Base-by-base conservation (phyloP, 306 rosid species). In the Pyrus betulifolia region DNA sequence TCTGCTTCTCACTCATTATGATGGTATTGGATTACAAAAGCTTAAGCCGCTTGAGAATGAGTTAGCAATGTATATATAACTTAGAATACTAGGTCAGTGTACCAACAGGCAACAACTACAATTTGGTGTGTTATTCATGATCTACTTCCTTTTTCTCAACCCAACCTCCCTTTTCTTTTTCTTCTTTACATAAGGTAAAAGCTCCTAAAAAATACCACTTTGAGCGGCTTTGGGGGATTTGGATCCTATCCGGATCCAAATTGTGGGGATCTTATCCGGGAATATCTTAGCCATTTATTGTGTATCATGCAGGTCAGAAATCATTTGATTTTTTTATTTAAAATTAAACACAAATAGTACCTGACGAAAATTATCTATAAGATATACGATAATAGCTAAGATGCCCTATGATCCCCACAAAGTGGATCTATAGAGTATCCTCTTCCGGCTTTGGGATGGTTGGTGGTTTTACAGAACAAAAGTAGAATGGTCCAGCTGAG, bases 401-500 rank as follows among this genome's bases (percentile, higher is more conserved):
- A 35, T 35, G 42, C 2, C 38, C 40, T 1, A 35, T 0, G 9
- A 35, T 6, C 8, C 38, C 8, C 38, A 0, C 2, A 35, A 35
- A 35, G 8, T 35, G 38, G 2, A 35, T 35, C 40, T 1, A 0
- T 1, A 33, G 38, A 5, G 38, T 6, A 33, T 33, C 38, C 38
- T 33, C 38, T 33, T 6, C 38, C 38, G 1, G 2, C 22, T 35
- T 49, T 35, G 9, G 25, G 67, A 15, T 15, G 40, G 67, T 13
- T 62, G 67, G 28, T 35, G 70, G 70, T 21, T 66, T 4, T 79
- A 51, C 45, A 44, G 23, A 59, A 52, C 67, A 74, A 69, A 70
- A 69, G 28, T 22, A 59, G 63, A 67, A 63, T 72, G 80, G 80
- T 82, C 83, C 90, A 46, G 62, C 7, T 38, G 6, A n/a, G 4